Evolutionary conservation across 306 rosid genomes (phyloP).

Genomic region (Castanea crenata): DNA sequence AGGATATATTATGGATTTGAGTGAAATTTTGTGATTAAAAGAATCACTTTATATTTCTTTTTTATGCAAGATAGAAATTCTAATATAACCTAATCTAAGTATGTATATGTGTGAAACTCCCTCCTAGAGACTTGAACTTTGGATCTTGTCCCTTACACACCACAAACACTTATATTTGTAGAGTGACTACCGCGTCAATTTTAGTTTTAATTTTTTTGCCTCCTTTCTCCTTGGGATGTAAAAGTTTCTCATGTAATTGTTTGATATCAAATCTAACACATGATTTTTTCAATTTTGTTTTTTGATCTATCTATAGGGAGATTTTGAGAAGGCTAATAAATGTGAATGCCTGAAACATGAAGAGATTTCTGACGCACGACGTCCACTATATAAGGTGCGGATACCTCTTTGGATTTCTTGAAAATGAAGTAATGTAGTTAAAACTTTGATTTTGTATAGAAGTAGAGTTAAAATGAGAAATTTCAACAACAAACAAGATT

Average conservation of each 20-base stretch:
- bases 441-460: too few species aligned
- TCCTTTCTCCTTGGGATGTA: neutral
- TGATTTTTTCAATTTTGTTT: neutral
- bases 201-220: neutral
- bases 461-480: too few species aligned
- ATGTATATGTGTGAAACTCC: too few species aligned
- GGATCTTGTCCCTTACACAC: too few species aligned
- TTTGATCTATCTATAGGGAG: constrained; percentile 36
- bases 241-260: neutral
- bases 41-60: too few species aligned
- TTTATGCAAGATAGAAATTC: too few species aligned
- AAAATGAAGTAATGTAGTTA: too few species aligned
- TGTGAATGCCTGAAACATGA: constrained; percentile 39
- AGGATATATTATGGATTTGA: too few species aligned
- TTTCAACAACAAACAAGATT: too few species aligned
- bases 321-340: constrained; percentile 1
- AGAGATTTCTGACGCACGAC: constrained; percentile 50
- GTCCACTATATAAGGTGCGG: constrained; percentile 50
- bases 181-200: rapidly evolving
- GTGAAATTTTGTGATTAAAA: too few species aligned
- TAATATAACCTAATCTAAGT: rapidly evolving
- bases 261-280: neutral
- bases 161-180: neutral
- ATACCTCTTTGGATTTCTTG: too few species aligned
- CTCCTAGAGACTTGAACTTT: rapidly evolving